Percentiles rank a stretch among this genome's conserved stretches.
Evolutionary conservation across 169 alveolate genomes (phyloP).

Genomic region (Cryptosporidium xiaoi): DNA sequence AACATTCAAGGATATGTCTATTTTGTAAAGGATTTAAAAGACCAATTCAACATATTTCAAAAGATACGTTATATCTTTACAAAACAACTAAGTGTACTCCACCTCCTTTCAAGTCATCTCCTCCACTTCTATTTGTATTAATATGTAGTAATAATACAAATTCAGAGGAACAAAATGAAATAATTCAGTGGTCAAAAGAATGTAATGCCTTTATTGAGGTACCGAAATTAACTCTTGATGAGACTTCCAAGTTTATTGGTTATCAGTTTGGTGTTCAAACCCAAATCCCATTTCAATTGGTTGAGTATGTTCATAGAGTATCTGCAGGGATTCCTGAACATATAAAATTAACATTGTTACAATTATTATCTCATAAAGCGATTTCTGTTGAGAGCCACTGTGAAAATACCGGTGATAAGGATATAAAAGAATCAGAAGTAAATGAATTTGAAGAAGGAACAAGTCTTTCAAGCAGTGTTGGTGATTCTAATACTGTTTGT

Average conservation of each 20-base stretch:
- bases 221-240: constrained; percentile 77
- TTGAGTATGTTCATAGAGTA: constrained; percentile 81
- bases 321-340: constrained; percentile 81
- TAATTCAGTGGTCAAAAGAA: constrained; percentile 82
- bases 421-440: constrained; percentile 18
- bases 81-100: constrained; percentile 79
- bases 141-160: constrained; percentile 80
- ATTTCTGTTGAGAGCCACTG: constrained; percentile 7
- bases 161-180: constrained; percentile 80
- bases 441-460: constrained; percentile 22
- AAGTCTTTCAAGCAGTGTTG: not conserved
- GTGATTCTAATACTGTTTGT: constrained; percentile 8
- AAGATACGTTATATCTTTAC: constrained; percentile 77
- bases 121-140: constrained; percentile 80
- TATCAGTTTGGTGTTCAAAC: constrained; percentile 75
- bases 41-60: constrained; percentile 71
- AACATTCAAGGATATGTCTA: constrained; percentile 80
- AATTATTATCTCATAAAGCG: constrained; percentile 73
- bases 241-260: constrained; percentile 78
- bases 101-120: constrained; percentile 79
- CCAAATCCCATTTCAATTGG: constrained; percentile 75
- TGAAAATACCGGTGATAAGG: constrained; percentile 1
- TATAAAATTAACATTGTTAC: constrained; percentile 76
- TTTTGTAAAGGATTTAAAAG: constrained; percentile 77
- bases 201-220: constrained; percentile 79